Conservation (phyloP, 1,284 basidiomycete genomes). For the Microstroma glucosiphilum region DNA sequence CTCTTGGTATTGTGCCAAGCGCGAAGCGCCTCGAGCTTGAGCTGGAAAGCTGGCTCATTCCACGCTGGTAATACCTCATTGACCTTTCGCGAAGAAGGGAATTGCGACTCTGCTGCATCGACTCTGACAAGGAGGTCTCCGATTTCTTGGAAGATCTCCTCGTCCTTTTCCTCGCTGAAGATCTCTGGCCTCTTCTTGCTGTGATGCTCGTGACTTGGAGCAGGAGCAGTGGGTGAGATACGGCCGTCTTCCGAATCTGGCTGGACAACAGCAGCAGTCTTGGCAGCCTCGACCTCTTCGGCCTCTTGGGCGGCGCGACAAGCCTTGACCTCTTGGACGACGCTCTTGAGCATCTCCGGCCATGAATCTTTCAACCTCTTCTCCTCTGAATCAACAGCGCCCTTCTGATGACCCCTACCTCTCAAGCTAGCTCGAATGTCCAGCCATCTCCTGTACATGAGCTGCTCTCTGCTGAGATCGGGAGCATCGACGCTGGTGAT, state of each 20-base stretch:
- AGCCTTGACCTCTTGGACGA: constrained; percentile 72
- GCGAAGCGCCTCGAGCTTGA: constrained; percentile 42
- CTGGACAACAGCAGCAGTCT: background rate
- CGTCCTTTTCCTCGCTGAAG: constrained; percentile 17
- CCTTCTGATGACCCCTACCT: constrained; percentile 52
- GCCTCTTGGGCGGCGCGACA: constrained; percentile 60
- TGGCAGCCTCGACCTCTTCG: background rate
- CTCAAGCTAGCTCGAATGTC: constrained; percentile 80
- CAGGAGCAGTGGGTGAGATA: background rate
- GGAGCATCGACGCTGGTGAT: constrained; percentile 52
- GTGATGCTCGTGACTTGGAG: constrained; percentile 11
- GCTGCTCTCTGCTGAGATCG: constrained; percentile 32
- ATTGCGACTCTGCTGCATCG: constrained; percentile 43
- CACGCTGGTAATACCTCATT: constrained; percentile 40
- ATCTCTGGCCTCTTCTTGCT: background rate
- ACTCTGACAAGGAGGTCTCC: constrained; percentile 33
- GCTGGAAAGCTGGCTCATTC: constrained; percentile 30
- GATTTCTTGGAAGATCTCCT: constrained; percentile 25
- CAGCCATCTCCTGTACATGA: constrained; percentile 66
- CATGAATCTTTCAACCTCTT: constrained; percentile 74
- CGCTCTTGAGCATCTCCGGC: constrained; percentile 68
- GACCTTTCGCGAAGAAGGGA: constrained; percentile 39
- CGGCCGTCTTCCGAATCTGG: constrained; percentile 6
- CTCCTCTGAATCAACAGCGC: constrained; percentile 74
- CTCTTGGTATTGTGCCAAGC: constrained; percentile 45